Base-by-base conservation (phyloP, 129 eudicot species). In the Centella asiatica region DNA sequence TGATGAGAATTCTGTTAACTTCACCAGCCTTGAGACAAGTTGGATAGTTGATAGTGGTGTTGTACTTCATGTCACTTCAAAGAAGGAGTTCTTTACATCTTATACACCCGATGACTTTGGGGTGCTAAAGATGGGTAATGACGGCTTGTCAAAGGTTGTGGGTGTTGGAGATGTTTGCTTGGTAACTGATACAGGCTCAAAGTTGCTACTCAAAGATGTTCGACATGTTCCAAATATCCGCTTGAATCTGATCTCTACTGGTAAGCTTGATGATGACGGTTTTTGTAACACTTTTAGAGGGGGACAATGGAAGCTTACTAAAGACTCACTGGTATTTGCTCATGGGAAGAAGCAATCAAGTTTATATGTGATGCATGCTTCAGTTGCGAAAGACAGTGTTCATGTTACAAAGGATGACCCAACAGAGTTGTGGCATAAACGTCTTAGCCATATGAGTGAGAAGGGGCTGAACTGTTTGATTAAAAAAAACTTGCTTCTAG, bases 401-500 rank as follows among this genome's bases (percentile, higher is more conserved):
- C 29, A 58, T 53, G 47, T 32, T 33, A 4, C 42, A 4, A 24
- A 70, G 0, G 39, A 37, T 49, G 40, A 59, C 33, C 1, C 6
- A 10, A 7, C 23, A 48, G 55, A 73, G 20, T 58, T 72, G 20
- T 73, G 78, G 69, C 72, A 66, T 20, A 47, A 31, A 3, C 66
- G 62, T 9, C 44, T 66, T 10, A 19, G 63, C 0, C 73, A 73
- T 17, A 66, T 73, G 48, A 73, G 64, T 29, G 33, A 34, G 20
- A 73, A 66, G 7, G 26, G 63, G 2, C 0, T 60, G n/a, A 26
- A 29, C 1, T 34, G 24, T 3, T 25, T 63, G 2, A 13, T 55
- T 2, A 72, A 47, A 40, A 29, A 44, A 3, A 31, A 54, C 0
- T 0, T 12, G 0, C 15, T 65, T 0, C 15, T 31, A 22, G 27